Base-by-base conservation (phyloP, 768 basidiomycete genomes). In the Galerina marginata region DNA sequence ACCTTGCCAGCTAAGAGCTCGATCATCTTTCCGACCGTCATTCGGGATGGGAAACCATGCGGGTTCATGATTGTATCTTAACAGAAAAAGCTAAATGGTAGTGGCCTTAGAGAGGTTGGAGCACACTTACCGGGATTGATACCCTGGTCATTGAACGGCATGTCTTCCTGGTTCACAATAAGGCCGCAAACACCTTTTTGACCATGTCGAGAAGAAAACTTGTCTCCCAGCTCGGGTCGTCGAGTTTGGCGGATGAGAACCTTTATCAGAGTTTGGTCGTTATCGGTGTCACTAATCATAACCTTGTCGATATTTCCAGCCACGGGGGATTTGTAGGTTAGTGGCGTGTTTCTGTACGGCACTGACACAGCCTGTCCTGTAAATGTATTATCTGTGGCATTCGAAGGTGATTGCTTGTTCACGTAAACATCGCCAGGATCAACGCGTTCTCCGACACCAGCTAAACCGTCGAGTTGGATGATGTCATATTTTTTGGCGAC, bases 11-110 rank as follows among this genome's bases (percentile, higher is more conserved):
- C 92, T 36, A 99, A 78, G 20, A 98, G 81, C 75, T 99, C 97
- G 54, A 99, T 97, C 97, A 99, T 99, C 81, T 99, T 99, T 50
- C 97, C 97, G 29, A 99, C 97, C 25, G 97, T 99, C 95, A 96
- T 98, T 56, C 96, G 92, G 58, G 94, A 96, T 4, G 97, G 97
- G 83, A 99, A 99, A 70, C 97, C 97, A 76, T 99, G 97, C 3
- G 97, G 97, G 73, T 99, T 99, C 96, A 99, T 99, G 79, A 99
- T 97, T 15, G 96, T 94, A 75, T 99, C 96, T 91, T 50, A 60
- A 57, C 48, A 74, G 45, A 9, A 53, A 49, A 52, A 67, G 48
- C 26, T 62, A 38, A 59, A 38, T 47, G 62, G 20, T 29, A 43
- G 49, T 60, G 33, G 36, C 39, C 59, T 43, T 58, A 42, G 38